Percentiles rank a stretch among this genome's conserved stretches.
Conservation (phyloP, 768 basidiomycete species). For the Pisolithus microcarpus region DNA sequence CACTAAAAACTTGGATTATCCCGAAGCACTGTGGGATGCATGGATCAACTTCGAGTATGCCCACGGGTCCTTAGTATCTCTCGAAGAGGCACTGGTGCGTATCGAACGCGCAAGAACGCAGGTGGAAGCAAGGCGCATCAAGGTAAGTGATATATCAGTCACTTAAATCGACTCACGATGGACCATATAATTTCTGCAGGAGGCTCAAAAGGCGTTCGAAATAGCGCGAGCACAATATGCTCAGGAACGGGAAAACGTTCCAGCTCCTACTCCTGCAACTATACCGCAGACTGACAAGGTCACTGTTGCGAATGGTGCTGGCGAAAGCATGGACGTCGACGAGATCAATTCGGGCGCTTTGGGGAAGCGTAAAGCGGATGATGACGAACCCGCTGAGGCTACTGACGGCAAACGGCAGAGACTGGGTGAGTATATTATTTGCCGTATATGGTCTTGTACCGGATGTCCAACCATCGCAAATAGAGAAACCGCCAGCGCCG, state of each 20-base stretch:
- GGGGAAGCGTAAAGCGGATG: conserved; percentile 61
- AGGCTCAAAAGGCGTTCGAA: conserved; percentile 53
- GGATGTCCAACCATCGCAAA: neutral
- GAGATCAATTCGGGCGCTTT: conserved; percentile 28
- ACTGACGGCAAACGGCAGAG: conserved; percentile 56
- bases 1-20: conserved; percentile 82
- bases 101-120: conserved; percentile 59
- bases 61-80: conserved; percentile 62
- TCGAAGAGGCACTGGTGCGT: conserved; percentile 56
- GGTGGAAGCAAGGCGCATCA: conserved; percentile 55
- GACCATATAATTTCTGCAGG: too few relatives aligned
- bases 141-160: conserved; percentile 35
- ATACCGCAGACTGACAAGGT: conserved; percentile 5
- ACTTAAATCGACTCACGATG: neutral
- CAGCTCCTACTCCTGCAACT: conserved; percentile 20
- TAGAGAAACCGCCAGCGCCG: conserved; percentile 40
- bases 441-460: neutral
- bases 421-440: conserved; percentile 40
- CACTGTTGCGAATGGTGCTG: conserved; percentile 4
- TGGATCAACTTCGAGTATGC: conserved; percentile 86
- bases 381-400: conserved; percentile 30
- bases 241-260: conserved; percentile 33
- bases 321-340: conserved; percentile 39
- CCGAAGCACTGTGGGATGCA: conserved; percentile 88
- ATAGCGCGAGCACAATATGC: conserved; percentile 36